Percentiles rank a stretch among this genome's conserved stretches.
These are phyloP conservation scores for Yamadazyma mexicana DNA, from an alignment of 1,139 yeast species.

Conservation along the genomic window DNA sequence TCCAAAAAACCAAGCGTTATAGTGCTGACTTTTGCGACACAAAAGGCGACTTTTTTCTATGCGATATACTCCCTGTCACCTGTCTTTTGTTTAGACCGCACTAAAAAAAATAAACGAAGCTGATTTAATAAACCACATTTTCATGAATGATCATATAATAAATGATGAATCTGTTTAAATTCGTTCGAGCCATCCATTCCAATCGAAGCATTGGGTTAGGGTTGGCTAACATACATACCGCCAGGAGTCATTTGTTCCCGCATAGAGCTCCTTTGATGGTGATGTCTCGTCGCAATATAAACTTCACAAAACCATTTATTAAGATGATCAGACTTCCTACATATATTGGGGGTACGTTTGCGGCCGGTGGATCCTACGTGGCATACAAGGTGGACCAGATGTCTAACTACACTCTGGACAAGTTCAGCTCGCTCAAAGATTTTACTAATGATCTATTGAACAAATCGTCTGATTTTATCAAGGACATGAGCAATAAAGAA, in stretches of 20 bases:
- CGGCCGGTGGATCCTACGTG: constrained; percentile 92
- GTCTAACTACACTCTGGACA: constrained; percentile 65
- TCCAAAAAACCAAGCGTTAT: too few species aligned
- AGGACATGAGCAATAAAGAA: constrained; percentile 13
- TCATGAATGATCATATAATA: not conserved
- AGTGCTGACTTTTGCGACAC: too few species aligned
- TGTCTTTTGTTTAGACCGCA: not conserved
- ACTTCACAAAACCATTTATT: constrained; percentile 45
- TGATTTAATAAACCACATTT: not conserved
- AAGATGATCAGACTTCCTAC: constrained; percentile 63
- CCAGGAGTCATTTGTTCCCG: not conserved
- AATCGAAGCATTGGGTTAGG: constrained; percentile 8
- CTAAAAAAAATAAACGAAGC: constrained; percentile 1
- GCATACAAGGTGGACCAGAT: constrained; percentile 92
- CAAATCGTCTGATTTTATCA: constrained; percentile 45
- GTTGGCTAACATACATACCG: not conserved
- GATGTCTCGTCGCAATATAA: constrained; percentile 28
- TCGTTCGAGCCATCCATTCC: constrained; percentile 6
- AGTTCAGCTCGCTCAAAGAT: constrained; percentile 60
- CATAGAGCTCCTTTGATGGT: not conserved
- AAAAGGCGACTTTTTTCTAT: too few species aligned
- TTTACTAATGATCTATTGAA: constrained; percentile 49
- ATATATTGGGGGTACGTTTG: constrained; percentile 84
- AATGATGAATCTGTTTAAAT: constrained; percentile 8
- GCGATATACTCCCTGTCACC: too few species aligned